Conservation (phyloP, 2,329 filamentous ascomycete species). For the Orbilia brochopaga region DNA sequence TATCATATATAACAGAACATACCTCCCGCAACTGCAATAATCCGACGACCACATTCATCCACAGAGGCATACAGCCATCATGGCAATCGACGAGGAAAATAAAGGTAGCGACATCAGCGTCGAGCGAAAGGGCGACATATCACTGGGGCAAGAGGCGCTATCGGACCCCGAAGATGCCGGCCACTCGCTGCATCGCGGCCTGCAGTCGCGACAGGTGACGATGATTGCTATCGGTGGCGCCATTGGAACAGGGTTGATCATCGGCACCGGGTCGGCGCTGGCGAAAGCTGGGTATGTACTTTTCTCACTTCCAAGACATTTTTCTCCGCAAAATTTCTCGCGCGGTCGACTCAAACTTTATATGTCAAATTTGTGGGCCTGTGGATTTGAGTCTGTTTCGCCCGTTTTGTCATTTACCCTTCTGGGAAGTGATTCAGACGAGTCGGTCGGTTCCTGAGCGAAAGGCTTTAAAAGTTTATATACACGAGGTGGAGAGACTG, state of each 20-base stretch:
- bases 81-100: constrained; percentile 48
- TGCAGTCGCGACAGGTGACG: constrained; percentile 65
- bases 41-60: too few species aligned
- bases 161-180: constrained; percentile 44
- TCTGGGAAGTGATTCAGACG: constrained; percentile 22
- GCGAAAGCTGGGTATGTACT: constrained; percentile 61
- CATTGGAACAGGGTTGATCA: constrained; percentile 75
- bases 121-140: constrained; percentile 36
- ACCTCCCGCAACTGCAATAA: background rate
- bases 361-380: too few species aligned
- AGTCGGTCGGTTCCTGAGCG: constrained; percentile 22
- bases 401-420: constrained; percentile 53
- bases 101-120: constrained; percentile 31
- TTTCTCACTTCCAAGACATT: too few species aligned
- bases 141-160: constrained; percentile 26
- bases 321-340: too few species aligned
- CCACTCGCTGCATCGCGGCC: constrained; percentile 61
- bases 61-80: background rate
- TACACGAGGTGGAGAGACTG: constrained; percentile 5
- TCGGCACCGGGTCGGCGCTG: constrained; percentile 67
- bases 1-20: background rate
- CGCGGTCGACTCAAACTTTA: too few species aligned
- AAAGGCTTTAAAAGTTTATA: too few species aligned
- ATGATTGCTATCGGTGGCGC: constrained; percentile 77
- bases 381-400: too few species aligned